These are phyloP conservation scores for Gossypium longicalyx DNA, from an alignment of 345 rosid genomes.

Conservation along the genomic window DNA sequence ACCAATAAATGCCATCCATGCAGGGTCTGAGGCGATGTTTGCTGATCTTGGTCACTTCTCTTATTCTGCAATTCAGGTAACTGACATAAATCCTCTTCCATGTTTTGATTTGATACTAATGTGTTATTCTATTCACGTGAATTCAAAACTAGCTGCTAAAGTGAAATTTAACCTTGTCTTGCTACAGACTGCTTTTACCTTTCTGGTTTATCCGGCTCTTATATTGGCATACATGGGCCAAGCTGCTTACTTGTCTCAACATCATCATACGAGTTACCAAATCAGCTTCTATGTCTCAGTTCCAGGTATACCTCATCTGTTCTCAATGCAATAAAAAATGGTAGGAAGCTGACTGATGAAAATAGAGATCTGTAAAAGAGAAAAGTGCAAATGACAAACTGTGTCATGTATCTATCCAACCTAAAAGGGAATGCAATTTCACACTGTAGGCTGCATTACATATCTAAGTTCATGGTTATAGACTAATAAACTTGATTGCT, in stretches of 20 bases:
- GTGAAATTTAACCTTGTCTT: not conserved
- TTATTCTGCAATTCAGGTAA: slow-evolving; percentile 83
- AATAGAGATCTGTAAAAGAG: not conserved
- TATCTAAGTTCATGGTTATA: not conserved
- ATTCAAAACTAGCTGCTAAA: not conserved
- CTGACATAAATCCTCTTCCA: not conserved
- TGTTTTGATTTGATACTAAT: not conserved
- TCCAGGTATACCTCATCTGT: slow-evolving; percentile 53
- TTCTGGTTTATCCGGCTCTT: slow-evolving; percentile 95
- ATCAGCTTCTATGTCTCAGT: slow-evolving; percentile 89
- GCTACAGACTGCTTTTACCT: slow-evolving; percentile 88
- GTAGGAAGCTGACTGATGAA: slow-evolving; percentile 4
- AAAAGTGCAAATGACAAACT: not conserved
- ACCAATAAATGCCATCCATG: slow-evolving; percentile 13
- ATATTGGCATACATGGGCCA: slow-evolving; percentile 98
- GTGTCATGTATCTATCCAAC: not conserved
- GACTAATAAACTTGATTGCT: slow-evolving; percentile 7
- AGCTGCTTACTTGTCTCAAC: slow-evolving; percentile 92
- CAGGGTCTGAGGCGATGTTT: slow-evolving; percentile 99
- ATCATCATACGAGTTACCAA: slow-evolving; percentile 56
- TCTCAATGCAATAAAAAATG: not conserved
- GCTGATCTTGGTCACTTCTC: slow-evolving; percentile 99
- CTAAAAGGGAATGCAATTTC: not conserved
- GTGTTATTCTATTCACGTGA: not conserved
- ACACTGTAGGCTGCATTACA: not conserved